A percentile compares a stretch with the other conserved stretches of the same genome.
These are phyloP conservation scores for Arachis monticola DNA, from an alignment of 331 rosid species.

Conservation along the genomic window DNA sequence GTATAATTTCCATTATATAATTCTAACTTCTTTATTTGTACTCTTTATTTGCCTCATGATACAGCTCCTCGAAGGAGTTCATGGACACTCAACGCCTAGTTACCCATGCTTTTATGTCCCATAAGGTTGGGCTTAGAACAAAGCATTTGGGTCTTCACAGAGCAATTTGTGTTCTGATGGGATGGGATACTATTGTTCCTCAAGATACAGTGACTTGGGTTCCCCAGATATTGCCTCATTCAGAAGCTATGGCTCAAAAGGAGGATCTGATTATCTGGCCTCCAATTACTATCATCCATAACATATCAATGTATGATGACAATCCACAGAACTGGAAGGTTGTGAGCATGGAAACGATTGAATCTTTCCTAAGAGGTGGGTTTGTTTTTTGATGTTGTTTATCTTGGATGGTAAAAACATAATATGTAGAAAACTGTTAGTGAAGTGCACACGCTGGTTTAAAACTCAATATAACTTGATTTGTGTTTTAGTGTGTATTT, in stretches of 20 bases:
- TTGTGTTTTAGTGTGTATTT: conserved; percentile 1
- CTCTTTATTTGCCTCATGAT: conserved; percentile 37
- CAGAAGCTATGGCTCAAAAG: conserved; percentile 80
- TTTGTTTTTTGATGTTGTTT: conserved; percentile 28
- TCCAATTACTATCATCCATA: conserved; percentile 78
- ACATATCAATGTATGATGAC: conserved; percentile 69
- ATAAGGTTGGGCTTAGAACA: conserved; percentile 75
- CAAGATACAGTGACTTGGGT: conserved; percentile 77
- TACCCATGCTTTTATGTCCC: conserved; percentile 97
- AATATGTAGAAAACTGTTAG: neutral
- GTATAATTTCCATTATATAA: neutral
- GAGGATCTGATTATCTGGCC: conserved; percentile 98
- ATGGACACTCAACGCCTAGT: conserved; percentile 86
- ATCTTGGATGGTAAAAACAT: neutral
- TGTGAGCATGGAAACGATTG: conserved; percentile 75
- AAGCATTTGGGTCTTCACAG: conserved; percentile 86
- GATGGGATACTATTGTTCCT: conserved; percentile 83
- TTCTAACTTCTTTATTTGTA: conserved; percentile 26
- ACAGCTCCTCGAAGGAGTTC: conserved; percentile 92
- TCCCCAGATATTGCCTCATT: conserved; percentile 73
- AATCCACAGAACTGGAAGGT: conserved; percentile 85
- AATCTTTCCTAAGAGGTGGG: conserved; percentile 90
- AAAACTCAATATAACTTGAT: conserved; percentile 5
- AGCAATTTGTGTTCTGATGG: conserved; percentile 90
- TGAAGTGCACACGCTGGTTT: neutral